These are phyloP conservation scores for Diaporthe sp. DNA, from an alignment of 2,329 filamentous ascomycete genomes.

Conservation along the genomic window DNA sequence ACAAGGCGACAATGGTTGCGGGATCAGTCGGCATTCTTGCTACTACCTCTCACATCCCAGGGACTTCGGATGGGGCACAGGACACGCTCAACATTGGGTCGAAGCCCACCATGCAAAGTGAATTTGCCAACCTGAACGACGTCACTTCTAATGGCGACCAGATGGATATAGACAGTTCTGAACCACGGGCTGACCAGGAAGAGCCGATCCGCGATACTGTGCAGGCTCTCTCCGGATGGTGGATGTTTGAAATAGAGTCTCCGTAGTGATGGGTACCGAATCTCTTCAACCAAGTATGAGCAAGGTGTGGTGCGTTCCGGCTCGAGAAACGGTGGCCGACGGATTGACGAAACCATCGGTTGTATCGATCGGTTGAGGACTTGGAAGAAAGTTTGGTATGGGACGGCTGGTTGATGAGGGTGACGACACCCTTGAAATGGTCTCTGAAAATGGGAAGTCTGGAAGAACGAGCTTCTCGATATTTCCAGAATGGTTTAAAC, in stretches of 20 bases:
- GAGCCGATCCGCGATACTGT: neutral
- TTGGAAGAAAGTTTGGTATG: neutral
- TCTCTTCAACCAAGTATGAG: neutral
- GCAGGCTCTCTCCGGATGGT: neutral
- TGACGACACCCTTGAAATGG: too few species aligned
- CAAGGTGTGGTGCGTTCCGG: neutral
- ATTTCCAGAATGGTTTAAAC: too few species aligned
- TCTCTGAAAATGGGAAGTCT: neutral
- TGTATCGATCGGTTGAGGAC: neutral
- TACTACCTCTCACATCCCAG: neutral
- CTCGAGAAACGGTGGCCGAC: neutral
- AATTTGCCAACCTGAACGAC: neutral
- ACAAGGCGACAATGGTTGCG: neutral
- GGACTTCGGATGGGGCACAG: neutral
- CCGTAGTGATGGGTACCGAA: neutral
- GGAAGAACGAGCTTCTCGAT: neutral
- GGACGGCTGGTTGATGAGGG: neutral
- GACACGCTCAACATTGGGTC: neutral
- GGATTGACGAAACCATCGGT: neutral
- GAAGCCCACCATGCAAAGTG: neutral
- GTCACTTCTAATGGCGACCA: neutral
- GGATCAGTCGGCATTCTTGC: conserved; percentile 5
- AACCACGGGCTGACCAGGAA: neutral
- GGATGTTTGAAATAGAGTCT: neutral
- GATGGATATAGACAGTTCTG: neutral